Evolutionary conservation across 1,284 basidiomycete genomes (phyloP).

Genomic region (Meira miltonrushii): DNA sequence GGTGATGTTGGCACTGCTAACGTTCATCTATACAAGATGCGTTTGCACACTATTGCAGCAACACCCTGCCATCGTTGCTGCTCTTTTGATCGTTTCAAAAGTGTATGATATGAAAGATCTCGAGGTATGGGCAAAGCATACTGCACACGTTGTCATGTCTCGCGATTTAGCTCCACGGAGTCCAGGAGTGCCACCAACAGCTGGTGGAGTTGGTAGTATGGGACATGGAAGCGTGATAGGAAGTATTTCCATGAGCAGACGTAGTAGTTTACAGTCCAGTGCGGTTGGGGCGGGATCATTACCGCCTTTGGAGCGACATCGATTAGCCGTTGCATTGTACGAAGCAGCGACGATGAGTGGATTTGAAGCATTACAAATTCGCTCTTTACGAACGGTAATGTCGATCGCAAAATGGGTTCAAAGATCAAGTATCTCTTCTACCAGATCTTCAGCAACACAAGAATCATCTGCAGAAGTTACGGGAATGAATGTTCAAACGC

Average conservation of each 20-base stretch:
- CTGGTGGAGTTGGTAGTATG: background rate
- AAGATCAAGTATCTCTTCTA: background rate
- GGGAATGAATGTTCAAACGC: background rate
- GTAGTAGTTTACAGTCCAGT: too few relatives aligned
- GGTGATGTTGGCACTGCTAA: constrained; percentile 77
- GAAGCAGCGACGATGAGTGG: constrained; percentile 87
- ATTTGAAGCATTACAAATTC: constrained; percentile 78
- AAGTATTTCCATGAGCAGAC: too few relatives aligned
- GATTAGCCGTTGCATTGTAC: constrained; percentile 80
- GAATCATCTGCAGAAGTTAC: background rate
- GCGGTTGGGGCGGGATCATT: background rate
- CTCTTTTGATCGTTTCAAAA: constrained; percentile 74
- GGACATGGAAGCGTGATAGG: background rate
- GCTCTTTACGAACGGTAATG: constrained; percentile 54
- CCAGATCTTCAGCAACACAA: background rate
- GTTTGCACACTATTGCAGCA: constrained; percentile 84
- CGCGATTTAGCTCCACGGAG: constrained; percentile 28
- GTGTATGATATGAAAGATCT: constrained; percentile 76
- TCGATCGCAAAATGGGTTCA: constrained; percentile 15
- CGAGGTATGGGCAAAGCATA: constrained; percentile 74
- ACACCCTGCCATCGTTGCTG: constrained; percentile 78
- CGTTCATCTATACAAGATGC: constrained; percentile 83
- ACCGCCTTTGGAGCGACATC: constrained; percentile 63
- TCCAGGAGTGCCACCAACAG: background rate
- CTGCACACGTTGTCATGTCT: constrained; percentile 64